Conservation (phyloP, 176 grass and related monocot species). For the Olyra latifolia region DNA sequence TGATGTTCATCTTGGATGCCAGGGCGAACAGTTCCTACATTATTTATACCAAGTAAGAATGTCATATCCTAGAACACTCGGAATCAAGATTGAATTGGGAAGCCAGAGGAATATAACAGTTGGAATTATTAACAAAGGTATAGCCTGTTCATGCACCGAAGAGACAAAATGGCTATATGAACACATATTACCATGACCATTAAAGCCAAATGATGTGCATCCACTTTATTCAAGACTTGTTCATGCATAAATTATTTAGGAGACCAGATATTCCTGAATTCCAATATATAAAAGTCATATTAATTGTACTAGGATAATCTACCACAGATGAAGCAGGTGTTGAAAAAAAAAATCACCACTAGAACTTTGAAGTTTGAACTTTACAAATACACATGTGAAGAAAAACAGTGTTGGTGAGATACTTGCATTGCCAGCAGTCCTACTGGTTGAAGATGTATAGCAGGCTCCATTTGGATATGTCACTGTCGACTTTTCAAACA, state of each 20-base stretch:
- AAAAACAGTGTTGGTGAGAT: conserved; percentile 6
- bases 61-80: not conserved
- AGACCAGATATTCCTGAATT: not conserved
- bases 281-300: not conserved
- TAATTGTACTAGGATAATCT: too few relatives aligned
- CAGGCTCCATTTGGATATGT: conserved; percentile 62
- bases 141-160: not conserved
- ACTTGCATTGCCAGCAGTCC: conserved; percentile 44
- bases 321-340: too few relatives aligned
- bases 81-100: conserved; percentile 20
- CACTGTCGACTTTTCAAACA: conserved; percentile 71
- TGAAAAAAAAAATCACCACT: conserved; percentile 15
- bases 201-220: not conserved
- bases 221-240: not conserved
- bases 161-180: not conserved
- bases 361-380: not conserved
- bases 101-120: not conserved
- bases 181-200: not conserved
- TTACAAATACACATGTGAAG: not conserved
- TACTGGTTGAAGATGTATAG: conserved; percentile 66
- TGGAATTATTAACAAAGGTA: not conserved
- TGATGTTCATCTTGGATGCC: conserved; percentile 6
- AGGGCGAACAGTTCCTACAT: conserved; percentile 20
- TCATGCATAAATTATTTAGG: not conserved
- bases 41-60: not conserved